Evolutionary conservation across 805 yeast species (phyloP).

Genomic region (Hanseniaspora singularis): DNA sequence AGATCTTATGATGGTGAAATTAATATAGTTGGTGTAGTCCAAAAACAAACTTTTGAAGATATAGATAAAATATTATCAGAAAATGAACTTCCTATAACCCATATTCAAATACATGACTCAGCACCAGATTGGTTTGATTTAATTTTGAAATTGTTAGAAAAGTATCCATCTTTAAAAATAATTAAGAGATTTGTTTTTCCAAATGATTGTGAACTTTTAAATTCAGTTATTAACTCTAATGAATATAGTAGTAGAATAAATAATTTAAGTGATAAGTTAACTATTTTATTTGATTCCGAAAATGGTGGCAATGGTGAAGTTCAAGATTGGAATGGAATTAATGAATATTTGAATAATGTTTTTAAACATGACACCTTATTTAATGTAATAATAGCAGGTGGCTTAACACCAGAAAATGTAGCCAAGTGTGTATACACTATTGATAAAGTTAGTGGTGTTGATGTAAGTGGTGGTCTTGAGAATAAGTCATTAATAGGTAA

Average conservation of each 20-base stretch:
- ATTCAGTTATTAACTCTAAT: slow-evolving; percentile 26
- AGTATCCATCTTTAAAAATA: slow-evolving; percentile 30
- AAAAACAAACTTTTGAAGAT: slow-evolving; percentile 62
- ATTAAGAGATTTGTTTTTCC: slow-evolving; percentile 61
- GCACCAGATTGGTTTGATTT: slow-evolving; percentile 34
- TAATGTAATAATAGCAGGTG: slow-evolving; percentile 73
- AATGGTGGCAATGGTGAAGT: slow-evolving; percentile 81
- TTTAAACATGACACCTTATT: slow-evolving; percentile 2
- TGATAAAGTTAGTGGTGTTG: slow-evolving; percentile 70
- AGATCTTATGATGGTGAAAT: slow-evolving; percentile 29
- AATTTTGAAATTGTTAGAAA: slow-evolving; percentile 21
- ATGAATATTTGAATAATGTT: slow-evolving; percentile 27
- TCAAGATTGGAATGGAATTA: slow-evolving; percentile 50
- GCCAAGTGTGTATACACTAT: slow-evolving; percentile 34
- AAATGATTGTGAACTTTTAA: slow-evolving; percentile 30
- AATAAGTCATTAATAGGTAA: slow-evolving; percentile 38
- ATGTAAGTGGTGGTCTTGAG: slow-evolving; percentile 93
- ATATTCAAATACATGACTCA: slow-evolving; percentile 81
- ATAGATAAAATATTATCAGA: slow-evolving; percentile 32
- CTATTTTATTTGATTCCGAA: slow-evolving; percentile 73
- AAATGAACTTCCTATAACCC: slow-evolving; percentile 41
- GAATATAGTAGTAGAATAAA: slow-evolving; percentile 16
- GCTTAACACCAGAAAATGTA: slow-evolving; percentile 68
- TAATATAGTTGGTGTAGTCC: slow-evolving; percentile 71
- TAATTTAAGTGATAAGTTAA: slow-evolving; percentile 30